Conservation (phyloP, 2,329 filamentous ascomycete genomes). For the Alternaria hordeiaustralica region DNA sequence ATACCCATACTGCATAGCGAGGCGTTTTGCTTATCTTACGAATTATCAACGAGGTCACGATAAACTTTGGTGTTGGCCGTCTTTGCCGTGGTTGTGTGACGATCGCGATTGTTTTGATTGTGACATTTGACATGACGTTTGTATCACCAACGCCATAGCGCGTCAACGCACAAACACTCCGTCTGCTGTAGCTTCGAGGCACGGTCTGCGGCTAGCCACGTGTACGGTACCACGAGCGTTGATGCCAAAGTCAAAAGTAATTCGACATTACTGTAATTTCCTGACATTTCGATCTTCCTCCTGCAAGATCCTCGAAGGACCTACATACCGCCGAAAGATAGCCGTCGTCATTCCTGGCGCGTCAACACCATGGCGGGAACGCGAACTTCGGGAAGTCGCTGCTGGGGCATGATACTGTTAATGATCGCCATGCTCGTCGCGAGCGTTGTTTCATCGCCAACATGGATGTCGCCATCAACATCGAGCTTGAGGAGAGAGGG, state of each 20-base stretch:
- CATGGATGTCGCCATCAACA: not conserved
- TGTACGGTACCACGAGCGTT: conserved; percentile 6
- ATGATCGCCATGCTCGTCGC: not conserved
- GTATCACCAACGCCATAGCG: not conserved
- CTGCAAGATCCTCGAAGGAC: not conserved
- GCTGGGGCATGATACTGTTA: not conserved
- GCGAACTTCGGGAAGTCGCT: not conserved
- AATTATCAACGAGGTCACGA: conserved; percentile 1
- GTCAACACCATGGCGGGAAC: not conserved
- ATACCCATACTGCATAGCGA: conserved; percentile 35
- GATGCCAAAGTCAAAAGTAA: not conserved
- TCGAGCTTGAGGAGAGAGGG: not conserved
- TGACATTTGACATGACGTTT: conserved; percentile 5
- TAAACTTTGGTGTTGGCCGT: not conserved
- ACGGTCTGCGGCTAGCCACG: conserved; percentile 15
- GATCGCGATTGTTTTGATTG: not conserved
- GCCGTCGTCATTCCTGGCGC: not conserved
- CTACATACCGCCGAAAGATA: not conserved
- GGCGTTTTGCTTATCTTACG: conserved; percentile 17
- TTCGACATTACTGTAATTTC: not conserved
- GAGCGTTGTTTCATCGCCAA: not conserved
- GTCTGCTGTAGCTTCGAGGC: conserved; percentile 5
- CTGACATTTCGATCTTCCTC: not conserved
- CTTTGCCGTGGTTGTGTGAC: not conserved
- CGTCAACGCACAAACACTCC: not conserved